Evolutionary conservation across 306 rosid genomes (phyloP), one percentile per base, ranked within the genome.

Genomic region (Astragalus membranaceus): DNA sequence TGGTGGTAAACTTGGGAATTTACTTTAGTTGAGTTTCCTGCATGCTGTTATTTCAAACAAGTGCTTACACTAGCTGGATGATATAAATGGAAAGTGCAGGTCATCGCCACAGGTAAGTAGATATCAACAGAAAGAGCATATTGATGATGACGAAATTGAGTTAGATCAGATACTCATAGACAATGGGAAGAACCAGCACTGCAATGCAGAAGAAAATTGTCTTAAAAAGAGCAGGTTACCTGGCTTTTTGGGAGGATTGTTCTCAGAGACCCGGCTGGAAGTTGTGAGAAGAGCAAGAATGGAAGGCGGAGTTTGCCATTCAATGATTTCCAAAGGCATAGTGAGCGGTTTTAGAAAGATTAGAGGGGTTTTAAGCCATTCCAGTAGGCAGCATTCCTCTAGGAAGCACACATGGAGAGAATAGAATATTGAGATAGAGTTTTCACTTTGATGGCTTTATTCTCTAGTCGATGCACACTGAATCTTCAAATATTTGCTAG

Each of bases 321-420:
- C 83, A 23, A 66, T 71, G 50, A 47, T 76, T 56, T 78, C 81
- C 54, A 72, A 67, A 53, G 78, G 88, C 64, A 66, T 88, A 64
- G 39, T 86, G 33, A 70, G 50, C 49, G 81, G 90, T 76, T 79
- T 90, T 60, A 84, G 79, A 64, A 90, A 87, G 74, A 59, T 84
- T 57, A 53, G 71, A 64, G 83, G 84, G 71, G 44, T 83, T 23
- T 54, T 87, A 55, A 74, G 64, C 78, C 51, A 64, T 64, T 88
- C 82, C 70, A 70, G 85, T 37, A 81, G 70, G 13, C 85, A 78
- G 72, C 83, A 69, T 26, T 20, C 2, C 62, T 30, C 67, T 56
- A 61, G 66, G 33, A 61, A 63, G 33, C 67, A 67, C 29, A 4
- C 79, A 11, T 73, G 68, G 76, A 75, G 73, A 72, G 78, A 51